Percentiles rank a stretch among this genome's conserved stretches.
Evolutionary conservation across 805 yeast genomes (phyloP).

Genomic region (Lipomyces chichibuensis): DNA sequence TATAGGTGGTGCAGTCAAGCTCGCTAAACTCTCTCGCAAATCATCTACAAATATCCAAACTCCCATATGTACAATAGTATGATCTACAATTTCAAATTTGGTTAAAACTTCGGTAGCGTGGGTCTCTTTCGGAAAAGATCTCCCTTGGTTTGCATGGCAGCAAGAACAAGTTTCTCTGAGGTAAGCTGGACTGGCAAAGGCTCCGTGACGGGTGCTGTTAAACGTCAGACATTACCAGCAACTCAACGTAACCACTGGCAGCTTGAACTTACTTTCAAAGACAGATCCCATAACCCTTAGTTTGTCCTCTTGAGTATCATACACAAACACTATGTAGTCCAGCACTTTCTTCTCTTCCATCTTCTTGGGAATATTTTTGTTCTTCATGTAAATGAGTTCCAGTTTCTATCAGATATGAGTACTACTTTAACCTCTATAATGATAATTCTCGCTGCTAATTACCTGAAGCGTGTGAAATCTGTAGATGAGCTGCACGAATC

Average conservation of each 20-base stretch:
- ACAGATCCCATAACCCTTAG: conserved; percentile 28
- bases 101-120: conserved; percentile 15
- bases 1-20: background rate
- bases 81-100: background rate
- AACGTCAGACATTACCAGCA: background rate
- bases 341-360: conserved; percentile 16
- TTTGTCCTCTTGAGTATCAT: conserved; percentile 18
- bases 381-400: conserved; percentile 19
- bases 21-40: background rate
- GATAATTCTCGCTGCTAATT: background rate
- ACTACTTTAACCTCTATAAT: background rate
- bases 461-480: conserved; percentile 28
- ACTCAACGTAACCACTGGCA: background rate
- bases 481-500: conserved; percentile 24
- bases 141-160: conserved; percentile 28
- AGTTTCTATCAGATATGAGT: conserved; percentile 8
- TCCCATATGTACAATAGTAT: conserved; percentile 8
- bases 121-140: conserved; percentile 31
- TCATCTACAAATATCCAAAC: background rate
- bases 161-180: background rate
- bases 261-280: conserved; percentile 28
- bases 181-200: conserved; percentile 19
- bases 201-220: conserved; percentile 23
- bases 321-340: conserved; percentile 27
- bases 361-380: conserved; percentile 16